phyloP scores from a whole-genome alignment of 108 stramenopile genomes.

The Ochromonas danica region DNA sequence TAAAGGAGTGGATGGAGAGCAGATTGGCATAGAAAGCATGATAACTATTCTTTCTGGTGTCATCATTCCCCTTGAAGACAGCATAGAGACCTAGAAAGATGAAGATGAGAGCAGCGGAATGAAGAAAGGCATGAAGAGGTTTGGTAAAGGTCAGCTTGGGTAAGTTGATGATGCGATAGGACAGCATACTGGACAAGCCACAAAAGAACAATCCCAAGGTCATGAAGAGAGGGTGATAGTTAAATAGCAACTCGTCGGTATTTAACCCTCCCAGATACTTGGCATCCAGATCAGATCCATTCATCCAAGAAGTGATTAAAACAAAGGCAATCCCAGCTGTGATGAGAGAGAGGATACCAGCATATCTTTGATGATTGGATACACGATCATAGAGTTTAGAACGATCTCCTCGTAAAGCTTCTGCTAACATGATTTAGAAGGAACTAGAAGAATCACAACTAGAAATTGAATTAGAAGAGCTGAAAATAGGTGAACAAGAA shows the following conservation, averaged over 20 bases:
- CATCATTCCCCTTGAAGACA: neutral
- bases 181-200: neutral
- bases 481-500: too few relatives aligned
- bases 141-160: neutral
- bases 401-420: too few relatives aligned
- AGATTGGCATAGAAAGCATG: neutral
- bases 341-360: neutral
- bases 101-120: neutral
- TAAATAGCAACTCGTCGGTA: neutral
- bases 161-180: neutral
- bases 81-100: neutral
- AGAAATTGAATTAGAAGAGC: too few relatives aligned
- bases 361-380: neutral
- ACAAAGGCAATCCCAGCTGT: neutral
- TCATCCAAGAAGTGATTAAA: neutral
- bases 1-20: neutral
- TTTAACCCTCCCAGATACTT: neutral
- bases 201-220: neutral
- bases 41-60: neutral
- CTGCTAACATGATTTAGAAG: too few relatives aligned
- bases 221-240: slow-evolving; percentile 1
- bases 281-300: neutral
- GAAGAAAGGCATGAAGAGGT: neutral
- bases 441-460: too few relatives aligned
- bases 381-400: neutral